A percentile compares a stretch with the other conserved stretches of the same genome.
phyloP scores from a whole-genome alignment of 768 basidiomycete genomes.

The Tylopilus rubrobrunneus region DNA sequence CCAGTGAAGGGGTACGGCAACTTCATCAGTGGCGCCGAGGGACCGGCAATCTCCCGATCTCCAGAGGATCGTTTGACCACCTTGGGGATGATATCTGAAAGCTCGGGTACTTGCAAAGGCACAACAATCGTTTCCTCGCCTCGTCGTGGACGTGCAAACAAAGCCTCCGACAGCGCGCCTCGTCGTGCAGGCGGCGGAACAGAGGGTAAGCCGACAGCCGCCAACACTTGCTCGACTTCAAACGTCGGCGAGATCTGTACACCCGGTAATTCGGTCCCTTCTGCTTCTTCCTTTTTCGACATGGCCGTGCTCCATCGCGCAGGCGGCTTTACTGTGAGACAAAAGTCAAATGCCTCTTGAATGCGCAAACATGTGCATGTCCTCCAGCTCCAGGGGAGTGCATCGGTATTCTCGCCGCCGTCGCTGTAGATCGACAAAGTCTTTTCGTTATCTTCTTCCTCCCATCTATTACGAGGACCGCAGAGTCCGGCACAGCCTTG shows the following conservation, averaged over 20 bases:
- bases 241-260: slow-evolving; percentile 31
- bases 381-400: slow-evolving; percentile 78
- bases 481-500: slow-evolving; percentile 78
- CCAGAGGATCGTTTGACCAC: slow-evolving; percentile 44
- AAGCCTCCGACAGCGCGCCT: slow-evolving; percentile 55
- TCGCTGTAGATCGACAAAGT: slow-evolving; percentile 48
- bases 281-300: slow-evolving; percentile 31
- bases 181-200: slow-evolving; percentile 53
- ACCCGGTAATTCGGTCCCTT: slow-evolving; percentile 21
- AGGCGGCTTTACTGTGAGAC: slow-evolving; percentile 45
- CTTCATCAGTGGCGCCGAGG: slow-evolving; percentile 43
- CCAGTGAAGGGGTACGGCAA: slow-evolving; percentile 72
- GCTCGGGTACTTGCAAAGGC: slow-evolving; percentile 26
- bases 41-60: slow-evolving; percentile 41
- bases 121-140: slow-evolving; percentile 24
- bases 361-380: slow-evolving; percentile 66
- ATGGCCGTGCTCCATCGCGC: slow-evolving; percentile 34
- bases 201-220: slow-evolving; percentile 48
- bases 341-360: slow-evolving; percentile 80
- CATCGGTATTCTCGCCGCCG: slow-evolving; percentile 36
- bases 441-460: slow-evolving; percentile 73
- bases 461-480: slow-evolving; percentile 81
- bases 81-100: slow-evolving; percentile 42
- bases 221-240: slow-evolving; percentile 59
- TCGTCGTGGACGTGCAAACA: slow-evolving; percentile 54